Base-by-base conservation (phyloP, 2,329 filamentous ascomycete species). In the Fusarium ramigenum region DNA sequence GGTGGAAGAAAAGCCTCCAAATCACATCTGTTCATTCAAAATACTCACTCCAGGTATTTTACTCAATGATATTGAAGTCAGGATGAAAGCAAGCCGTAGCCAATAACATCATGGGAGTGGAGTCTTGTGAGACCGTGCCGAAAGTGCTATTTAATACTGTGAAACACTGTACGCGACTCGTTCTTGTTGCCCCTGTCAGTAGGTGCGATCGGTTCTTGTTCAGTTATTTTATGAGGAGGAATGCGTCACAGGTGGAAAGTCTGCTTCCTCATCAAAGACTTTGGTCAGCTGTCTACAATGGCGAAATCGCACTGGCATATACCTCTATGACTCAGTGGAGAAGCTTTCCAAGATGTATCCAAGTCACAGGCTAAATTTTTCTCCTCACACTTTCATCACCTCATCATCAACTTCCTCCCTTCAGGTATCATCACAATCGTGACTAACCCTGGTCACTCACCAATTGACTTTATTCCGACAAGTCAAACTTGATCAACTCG, bases 291-390 rank as follows among this genome's bases (percentile, higher is more conserved):
- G n/a, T n/a, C 28, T 28, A 32, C 34, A 34, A 71, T 34, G 57
- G 57, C 57, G 47, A 71, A 53, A 56, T 15, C 25, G 65, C 39
- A 25, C 62, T 54, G 61, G 30, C 15, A 49, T 50, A 46, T 60
- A 50, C 30, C 16, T 50, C 21, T 50, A 43, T 73, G 71, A 74
- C 59, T 75, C 72, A 73, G 72, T 74, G 72, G 72, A 74, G 72
- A 75, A 75, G 44, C 49, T 58, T 72, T 61, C 47, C 50, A 66
- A 30, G 44, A 68, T 56, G 66, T 60, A 60, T 59, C 57, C 44
- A 62, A 74, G 40, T 69, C 47, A 66, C 57, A 52, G 54, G 72
- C 72, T 74, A 74, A 75, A 75, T n/a, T 66, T 75, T 75, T 75
- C 72, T 75, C 72, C 72, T 73, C 62, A 59, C 65, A 25, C 42